A percentile compares a stretch with the other conserved stretches of the same genome.
Conservation (phyloP, 2,329 filamentous ascomycete genomes). For the Botrytis elliptica region DNA sequence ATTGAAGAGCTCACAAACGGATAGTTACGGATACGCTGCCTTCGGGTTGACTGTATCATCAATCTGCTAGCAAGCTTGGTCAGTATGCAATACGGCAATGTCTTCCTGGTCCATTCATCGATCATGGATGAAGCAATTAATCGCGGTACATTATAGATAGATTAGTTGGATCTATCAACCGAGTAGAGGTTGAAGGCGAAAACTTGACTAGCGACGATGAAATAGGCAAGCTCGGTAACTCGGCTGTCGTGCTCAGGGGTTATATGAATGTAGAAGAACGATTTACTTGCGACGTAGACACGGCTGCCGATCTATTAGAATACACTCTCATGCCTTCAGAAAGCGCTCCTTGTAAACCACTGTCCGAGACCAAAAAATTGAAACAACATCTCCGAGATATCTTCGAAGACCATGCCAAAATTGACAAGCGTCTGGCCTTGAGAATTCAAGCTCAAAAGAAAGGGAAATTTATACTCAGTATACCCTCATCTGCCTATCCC, state of each 20-base stretch:
- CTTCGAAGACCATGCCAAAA: background rate
- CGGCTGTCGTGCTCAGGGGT: background rate
- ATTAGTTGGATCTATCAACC: background rate
- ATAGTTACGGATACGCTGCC: background rate
- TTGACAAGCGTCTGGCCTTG: background rate
- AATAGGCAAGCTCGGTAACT: slow-evolving; percentile 5
- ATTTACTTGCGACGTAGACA: background rate
- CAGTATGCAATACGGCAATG: background rate
- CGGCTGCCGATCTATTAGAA: background rate
- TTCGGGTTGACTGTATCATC: background rate
- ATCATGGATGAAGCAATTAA: background rate
- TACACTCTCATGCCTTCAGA: background rate
- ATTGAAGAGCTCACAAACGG: background rate
- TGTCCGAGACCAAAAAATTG: background rate
- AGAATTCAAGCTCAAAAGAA: background rate
- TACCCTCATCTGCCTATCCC: background rate
- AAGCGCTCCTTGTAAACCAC: background rate
- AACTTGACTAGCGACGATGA: background rate
- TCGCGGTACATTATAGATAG: background rate
- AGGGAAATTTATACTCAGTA: background rate
- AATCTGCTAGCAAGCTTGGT: background rate
- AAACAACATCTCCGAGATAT: background rate
- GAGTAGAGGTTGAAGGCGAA: background rate
- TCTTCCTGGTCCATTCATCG: background rate
- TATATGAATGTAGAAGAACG: background rate